phyloP scores from a whole-genome alignment of 1,284 basidiomycete species.

The Papiliotrema fonsecae region DNA sequence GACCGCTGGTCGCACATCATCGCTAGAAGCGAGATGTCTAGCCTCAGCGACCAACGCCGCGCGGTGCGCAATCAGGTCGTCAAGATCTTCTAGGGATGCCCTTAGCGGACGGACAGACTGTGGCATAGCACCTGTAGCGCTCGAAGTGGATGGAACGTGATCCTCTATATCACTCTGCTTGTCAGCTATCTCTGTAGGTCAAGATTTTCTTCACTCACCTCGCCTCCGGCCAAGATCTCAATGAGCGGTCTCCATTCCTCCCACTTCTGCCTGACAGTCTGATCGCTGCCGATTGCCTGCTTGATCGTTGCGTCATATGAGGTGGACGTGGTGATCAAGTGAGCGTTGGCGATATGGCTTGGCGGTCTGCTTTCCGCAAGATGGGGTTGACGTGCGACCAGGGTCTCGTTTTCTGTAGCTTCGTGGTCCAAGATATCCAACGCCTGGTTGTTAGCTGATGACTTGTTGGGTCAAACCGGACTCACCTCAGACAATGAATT shows the following conservation, averaged over 20 bases:
- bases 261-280: slow-evolving; percentile 72
- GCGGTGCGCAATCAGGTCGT: slow-evolving; percentile 63
- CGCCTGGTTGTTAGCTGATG: slow-evolving; percentile 53
- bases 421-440: slow-evolving; percentile 85
- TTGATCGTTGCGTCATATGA: slow-evolving; percentile 68
- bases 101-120: slow-evolving; percentile 64
- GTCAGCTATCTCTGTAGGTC: slow-evolving; percentile 1
- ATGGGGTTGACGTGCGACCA: slow-evolving; percentile 50
- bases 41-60: slow-evolving; percentile 64
- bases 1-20: slow-evolving; percentile 72
- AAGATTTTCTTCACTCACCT: slow-evolving; percentile 51
- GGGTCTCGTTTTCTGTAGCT: slow-evolving; percentile 73
- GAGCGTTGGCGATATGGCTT: slow-evolving; percentile 73
- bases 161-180: slow-evolving; percentile 62
- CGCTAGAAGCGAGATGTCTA: slow-evolving; percentile 59
- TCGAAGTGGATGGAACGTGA: slow-evolving; percentile 44
- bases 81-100: slow-evolving; percentile 70
- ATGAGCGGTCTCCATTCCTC: slow-evolving; percentile 78
- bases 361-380: slow-evolving; percentile 52
- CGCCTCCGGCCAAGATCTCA: slow-evolving; percentile 63
- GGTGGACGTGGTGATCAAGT: slow-evolving; percentile 64
- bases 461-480: not conserved
- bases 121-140: slow-evolving; percentile 28
- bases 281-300: slow-evolving; percentile 70
- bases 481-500: slow-evolving; percentile 69